Evolutionary conservation across 2,329 filamentous ascomycete genomes (phyloP).

Genomic region (Juglanconis juglandina): DNA sequence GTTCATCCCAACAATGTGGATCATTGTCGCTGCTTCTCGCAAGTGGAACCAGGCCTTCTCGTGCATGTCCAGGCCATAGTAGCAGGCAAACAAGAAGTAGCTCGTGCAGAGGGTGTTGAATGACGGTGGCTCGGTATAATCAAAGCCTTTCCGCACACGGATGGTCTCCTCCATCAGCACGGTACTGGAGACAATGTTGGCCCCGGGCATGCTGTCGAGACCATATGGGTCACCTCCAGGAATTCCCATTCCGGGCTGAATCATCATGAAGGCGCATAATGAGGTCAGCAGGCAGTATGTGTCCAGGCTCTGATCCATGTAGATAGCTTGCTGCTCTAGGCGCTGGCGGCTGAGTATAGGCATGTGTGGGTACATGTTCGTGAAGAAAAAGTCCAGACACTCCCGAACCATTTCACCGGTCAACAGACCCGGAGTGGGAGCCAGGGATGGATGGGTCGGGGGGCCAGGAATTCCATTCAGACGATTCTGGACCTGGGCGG

Average conservation of each 20-base stretch:
- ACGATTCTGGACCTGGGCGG: constrained; percentile 58
- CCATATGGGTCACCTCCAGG: constrained; percentile 54
- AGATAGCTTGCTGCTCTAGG: constrained; percentile 56
- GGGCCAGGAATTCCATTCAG: constrained; percentile 53
- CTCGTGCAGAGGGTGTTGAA: constrained; percentile 65
- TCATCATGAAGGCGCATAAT: constrained; percentile 65
- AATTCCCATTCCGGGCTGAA: constrained; percentile 65
- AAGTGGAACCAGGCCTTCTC: constrained; percentile 77
- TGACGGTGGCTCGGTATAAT: constrained; percentile 55
- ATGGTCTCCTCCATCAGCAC: constrained; percentile 65
- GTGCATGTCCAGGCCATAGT: constrained; percentile 69
- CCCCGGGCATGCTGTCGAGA: constrained; percentile 54
- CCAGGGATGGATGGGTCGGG: constrained; percentile 43
- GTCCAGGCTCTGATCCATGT: constrained; percentile 60
- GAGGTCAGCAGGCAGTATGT: constrained; percentile 62
- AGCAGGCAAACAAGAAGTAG: constrained; percentile 73
- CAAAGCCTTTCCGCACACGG: constrained; percentile 60
- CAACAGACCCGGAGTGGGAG: constrained; percentile 58
- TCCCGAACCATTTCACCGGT: constrained; percentile 62
- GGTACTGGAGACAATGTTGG: constrained; percentile 61
- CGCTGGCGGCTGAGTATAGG: constrained; percentile 59
- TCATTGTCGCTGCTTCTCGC: constrained; percentile 71
- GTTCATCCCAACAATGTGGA: constrained; percentile 57
- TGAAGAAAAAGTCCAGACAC: constrained; percentile 66
- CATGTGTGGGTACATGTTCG: constrained; percentile 61